Conservation (phyloP, 1,284 basidiomycete species). For the Ustilago tritici region DNA sequence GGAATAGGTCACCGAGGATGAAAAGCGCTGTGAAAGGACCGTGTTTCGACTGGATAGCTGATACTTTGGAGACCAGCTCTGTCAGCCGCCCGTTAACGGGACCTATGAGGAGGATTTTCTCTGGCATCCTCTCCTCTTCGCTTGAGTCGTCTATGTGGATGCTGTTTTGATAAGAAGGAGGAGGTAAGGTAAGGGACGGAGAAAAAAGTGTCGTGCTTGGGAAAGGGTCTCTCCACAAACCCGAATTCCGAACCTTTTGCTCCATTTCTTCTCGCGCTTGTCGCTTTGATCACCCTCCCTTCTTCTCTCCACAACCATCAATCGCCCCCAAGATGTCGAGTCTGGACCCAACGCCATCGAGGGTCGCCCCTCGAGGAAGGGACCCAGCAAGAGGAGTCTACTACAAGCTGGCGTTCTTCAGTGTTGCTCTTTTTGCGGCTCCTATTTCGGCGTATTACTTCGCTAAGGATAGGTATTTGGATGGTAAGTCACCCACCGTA, state of each 20-base stretch:
- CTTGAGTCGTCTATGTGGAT: not conserved
- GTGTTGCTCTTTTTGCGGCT: constrained; percentile 60
- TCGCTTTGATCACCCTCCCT: constrained; percentile 16
- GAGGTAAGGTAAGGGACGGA: constrained; percentile 1
- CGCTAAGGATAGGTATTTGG: constrained; percentile 58
- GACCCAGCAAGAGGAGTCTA: constrained; percentile 64
- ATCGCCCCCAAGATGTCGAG: constrained; percentile 26
- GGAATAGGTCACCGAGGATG: constrained; percentile 91
- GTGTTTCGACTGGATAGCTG: constrained; percentile 88
- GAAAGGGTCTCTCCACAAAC: not conserved
- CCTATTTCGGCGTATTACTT: constrained; percentile 63
- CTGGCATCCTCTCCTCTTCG: constrained; percentile 21
- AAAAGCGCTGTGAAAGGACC: constrained; percentile 92
- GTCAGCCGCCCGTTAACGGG: constrained; percentile 82
- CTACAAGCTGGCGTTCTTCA: constrained; percentile 65
- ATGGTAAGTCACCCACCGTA: constrained; percentile 37
- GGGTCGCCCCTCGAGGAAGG: constrained; percentile 48
- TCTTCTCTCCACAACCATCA: not conserved
- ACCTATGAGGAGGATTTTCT: constrained; percentile 82
- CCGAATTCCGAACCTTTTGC: constrained; percentile 26
- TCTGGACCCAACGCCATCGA: constrained; percentile 49
- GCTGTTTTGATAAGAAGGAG: not conserved
- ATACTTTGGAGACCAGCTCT: constrained; percentile 83
- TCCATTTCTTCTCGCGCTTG: not conserved
- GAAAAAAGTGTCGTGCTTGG: not conserved